Evolutionary conservation across 2,329 filamentous ascomycete species (phyloP), one percentile per base, ranked within the genome.

Genomic region (Beauveria scarabaeidicola): DNA sequence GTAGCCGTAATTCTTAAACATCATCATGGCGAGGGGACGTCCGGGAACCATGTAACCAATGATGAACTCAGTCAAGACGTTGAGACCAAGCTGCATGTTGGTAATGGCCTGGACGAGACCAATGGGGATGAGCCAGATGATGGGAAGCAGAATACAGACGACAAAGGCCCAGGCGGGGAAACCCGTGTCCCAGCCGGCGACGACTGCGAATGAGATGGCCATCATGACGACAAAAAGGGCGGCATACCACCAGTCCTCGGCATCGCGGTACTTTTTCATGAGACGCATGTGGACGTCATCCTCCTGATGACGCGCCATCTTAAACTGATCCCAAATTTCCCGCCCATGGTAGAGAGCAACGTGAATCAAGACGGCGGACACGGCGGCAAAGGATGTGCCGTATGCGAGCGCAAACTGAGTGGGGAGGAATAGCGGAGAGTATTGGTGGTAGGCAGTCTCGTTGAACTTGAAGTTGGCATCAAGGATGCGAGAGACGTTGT

Each of bases 1-100:
- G 68, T 87, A 88, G 54, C 85, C 84, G 66, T 87, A 90, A 62
- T 85, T 88, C 72, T 89, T 89, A 76, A 90, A 90, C 74, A 90
- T 80, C 86, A 90, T 90, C 80, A 89, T 86, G 52, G 86, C 86
- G 62, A 90, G 77, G 1, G 87, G 87, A 3, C 80, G 79, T 27
- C 87, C 87, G 0, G 87, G 87, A 53, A 87, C 81, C 78, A 90
- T 86, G 70, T 90, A 90, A 6, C 87, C 87, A 62, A 87, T 80
- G 61, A 90, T 80, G 66, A 87, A 88, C 68, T 89, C 86, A n/a
- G 86, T 87, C 61, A 90, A 72, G 19, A 90, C 85, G 64, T 89
- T 89, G 23, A 90, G 76, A 5, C 85, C 85, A 4, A 89, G 75
- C 68, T 85, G 81, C 55, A 81, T 80, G 69, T 85, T 84, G 46